phyloP scores from a whole-genome alignment of 495 filamentous ascomycete species.

The Tuber umbilicatum region DNA sequence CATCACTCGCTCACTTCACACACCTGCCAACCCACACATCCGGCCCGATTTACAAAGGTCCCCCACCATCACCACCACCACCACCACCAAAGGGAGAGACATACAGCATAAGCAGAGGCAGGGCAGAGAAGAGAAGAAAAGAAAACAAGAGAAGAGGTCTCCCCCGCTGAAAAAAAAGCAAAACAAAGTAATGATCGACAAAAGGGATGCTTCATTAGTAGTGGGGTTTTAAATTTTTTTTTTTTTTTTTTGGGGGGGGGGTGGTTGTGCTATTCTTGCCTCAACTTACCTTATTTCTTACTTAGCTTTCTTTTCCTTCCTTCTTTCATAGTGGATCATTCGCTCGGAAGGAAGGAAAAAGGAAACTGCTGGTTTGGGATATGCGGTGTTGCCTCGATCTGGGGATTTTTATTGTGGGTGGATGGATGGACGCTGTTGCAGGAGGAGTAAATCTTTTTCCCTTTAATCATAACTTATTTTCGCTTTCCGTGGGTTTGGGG shows the following conservation, averaged over 20 bases:
- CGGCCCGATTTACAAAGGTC: neutral
- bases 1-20: neutral
- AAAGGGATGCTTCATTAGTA: no score
- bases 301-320: conserved; percentile 21
- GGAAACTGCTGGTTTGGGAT: neutral
- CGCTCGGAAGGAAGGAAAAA: neutral
- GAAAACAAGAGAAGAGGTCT: neutral
- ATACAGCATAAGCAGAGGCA: neutral
- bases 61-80: neutral
- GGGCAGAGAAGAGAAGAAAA: neutral
- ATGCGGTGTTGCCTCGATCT: conserved; percentile 1
- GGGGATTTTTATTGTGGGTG: neutral
- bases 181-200: no score
- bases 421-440: neutral
- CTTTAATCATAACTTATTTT: neutral
- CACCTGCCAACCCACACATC: neutral
- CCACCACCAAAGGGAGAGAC: neutral
- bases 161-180: neutral
- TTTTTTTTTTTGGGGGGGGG: conserved; percentile 12
- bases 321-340: conserved; percentile 18
- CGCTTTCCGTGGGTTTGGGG: neutral
- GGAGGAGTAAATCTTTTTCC: neutral
- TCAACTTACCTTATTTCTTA: conserved; percentile 29
- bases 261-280: conserved; percentile 30
- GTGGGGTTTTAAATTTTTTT: conserved; percentile 20